Evolutionary conservation across 2,329 filamentous ascomycete genomes (phyloP).

Genomic region (Xylaria sp.): DNA sequence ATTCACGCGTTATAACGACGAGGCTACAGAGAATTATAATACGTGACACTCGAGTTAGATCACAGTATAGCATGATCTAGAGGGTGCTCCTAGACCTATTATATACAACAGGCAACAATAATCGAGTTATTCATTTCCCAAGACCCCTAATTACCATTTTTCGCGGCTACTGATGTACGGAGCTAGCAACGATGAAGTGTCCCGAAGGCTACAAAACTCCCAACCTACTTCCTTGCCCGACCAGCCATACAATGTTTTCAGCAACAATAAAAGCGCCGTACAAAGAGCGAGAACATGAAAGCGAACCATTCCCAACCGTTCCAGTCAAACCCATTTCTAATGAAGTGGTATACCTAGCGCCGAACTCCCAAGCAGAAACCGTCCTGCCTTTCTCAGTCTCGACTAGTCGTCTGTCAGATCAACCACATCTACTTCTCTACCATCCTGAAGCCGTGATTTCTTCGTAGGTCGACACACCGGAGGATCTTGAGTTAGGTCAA

Average conservation of each 20-base stretch:
- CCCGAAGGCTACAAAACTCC: background rate
- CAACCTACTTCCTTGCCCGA: background rate
- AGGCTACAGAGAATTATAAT: background rate
- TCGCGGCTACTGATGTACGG: too few relatives aligned
- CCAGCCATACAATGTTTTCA: background rate
- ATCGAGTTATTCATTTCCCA: background rate
- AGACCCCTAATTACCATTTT: background rate
- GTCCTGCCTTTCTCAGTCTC: background rate
- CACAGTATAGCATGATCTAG: background rate
- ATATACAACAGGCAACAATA: background rate
- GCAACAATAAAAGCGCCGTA: background rate
- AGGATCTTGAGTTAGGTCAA: conserved; percentile 44
- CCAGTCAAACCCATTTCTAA: background rate
- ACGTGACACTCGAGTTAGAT: background rate
- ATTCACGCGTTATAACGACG: background rate
- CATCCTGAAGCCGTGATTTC: conserved; percentile 30
- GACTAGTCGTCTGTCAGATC: conserved; percentile 44
- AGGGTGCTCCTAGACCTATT: background rate
- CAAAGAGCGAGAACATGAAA: background rate
- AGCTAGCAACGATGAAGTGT: background rate
- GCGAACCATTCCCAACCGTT: background rate
- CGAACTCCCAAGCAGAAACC: conserved; percentile 13
- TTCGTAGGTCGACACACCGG: conserved; percentile 27
- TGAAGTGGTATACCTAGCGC: conserved; percentile 24
- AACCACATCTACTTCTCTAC: conserved; percentile 34